Base-by-base conservation (phyloP, 2,329 filamentous ascomycete species). In the Fusarium oligoseptatum region DNA sequence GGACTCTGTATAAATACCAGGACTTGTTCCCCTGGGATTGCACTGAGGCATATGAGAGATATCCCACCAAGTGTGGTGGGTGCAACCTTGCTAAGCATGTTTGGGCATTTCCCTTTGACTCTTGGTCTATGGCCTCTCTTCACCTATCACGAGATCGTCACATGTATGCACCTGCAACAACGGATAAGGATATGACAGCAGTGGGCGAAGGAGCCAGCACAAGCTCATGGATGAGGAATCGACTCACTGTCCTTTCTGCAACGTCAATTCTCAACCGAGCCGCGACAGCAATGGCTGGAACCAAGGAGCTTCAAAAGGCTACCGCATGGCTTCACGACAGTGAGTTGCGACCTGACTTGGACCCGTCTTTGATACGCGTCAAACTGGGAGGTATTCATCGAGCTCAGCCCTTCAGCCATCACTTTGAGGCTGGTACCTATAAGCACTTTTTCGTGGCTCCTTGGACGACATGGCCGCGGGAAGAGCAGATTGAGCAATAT, bases 21-120 rank as follows among this genome's bases (percentile, higher is more conserved):
- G 80, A 83, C 60, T 52, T 85, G 17, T 87, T 87, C 56, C 85
- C 84, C 0, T 87, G 85, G 85, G 85, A 87, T 66, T 87, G 85
- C 73, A 87, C 85, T 5, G 84, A 86, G 68, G 85, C 85, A 1
- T 86, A 83, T 62, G 77, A 76, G 7, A 70, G 80, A 27, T 83
- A 84, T 55, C 82, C 82, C 1, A 78, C 78, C 6, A 78, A 71
- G 12, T 87, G 85, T 67, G 82, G 82, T 15, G 66, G 73, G 3
- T 87, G 85, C 72, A 85, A 83, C 66, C 74, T 87, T 6, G 70
- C 85, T 4, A 87, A 86, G 69, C 85, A 87, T 72, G 78, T 85
- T 0, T 85, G 83, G 80, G 84, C 84, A 2, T 85, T 85, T 45
- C 85, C 84, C 0, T 86, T 85, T 64, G 85, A 86, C 67, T 81